These are phyloP conservation scores for Mycena kentingensis DNA, from an alignment of 768 basidiomycete genomes.

Conservation along the genomic window DNA sequence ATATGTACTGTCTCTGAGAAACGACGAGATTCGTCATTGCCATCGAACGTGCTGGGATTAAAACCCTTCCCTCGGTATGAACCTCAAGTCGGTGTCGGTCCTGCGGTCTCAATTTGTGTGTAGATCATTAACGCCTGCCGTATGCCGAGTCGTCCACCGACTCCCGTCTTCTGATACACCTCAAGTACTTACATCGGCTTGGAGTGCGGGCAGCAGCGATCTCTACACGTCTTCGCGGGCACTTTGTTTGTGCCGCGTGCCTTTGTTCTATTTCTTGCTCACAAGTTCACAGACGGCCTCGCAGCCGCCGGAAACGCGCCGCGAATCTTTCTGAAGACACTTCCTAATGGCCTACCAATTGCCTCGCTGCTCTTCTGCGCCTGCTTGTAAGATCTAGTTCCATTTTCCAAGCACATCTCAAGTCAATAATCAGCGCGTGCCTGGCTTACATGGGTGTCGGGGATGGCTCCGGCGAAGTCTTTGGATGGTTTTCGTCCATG, in stretches of 20 bases:
- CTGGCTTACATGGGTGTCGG: slow-evolving; percentile 80
- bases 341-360: slow-evolving; percentile 75
- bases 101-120: background rate
- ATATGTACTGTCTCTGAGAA: too few species aligned
- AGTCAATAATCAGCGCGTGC: slow-evolving; percentile 58
- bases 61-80: slow-evolving; percentile 71
- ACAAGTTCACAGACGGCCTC: slow-evolving; percentile 64
- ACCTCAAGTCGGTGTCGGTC: background rate
- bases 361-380: slow-evolving; percentile 70
- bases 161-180: slow-evolving; percentile 54
- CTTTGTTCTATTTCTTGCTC: slow-evolving; percentile 1
- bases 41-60: slow-evolving; percentile 80
- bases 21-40: slow-evolving; percentile 75
- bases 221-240: slow-evolving; percentile 90
- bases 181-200: slow-evolving; percentile 76
- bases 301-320: slow-evolving; percentile 83
- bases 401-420: slow-evolving; percentile 79
- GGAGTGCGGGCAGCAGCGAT: slow-evolving; percentile 90
- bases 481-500: slow-evolving; percentile 79
- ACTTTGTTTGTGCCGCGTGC: slow-evolving; percentile 59
- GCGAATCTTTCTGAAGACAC: slow-evolving; percentile 68
- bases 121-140: slow-evolving; percentile 77
- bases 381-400: slow-evolving; percentile 52
- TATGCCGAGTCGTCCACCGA: background rate
- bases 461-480: slow-evolving; percentile 69